Conservation (phyloP, 768 basidiomycete genomes). For the Bullera alba region DNA sequence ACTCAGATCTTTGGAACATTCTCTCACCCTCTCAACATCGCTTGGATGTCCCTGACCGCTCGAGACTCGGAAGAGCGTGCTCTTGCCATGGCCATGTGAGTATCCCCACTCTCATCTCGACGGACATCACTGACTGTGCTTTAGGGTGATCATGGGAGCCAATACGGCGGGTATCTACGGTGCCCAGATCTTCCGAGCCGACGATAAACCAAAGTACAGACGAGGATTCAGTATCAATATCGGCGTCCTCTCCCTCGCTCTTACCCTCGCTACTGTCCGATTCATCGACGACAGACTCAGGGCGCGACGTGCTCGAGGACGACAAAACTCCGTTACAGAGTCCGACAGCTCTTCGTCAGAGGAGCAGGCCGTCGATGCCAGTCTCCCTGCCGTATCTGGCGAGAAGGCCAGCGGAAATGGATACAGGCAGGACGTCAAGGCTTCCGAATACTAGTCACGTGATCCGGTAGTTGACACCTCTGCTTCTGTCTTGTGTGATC, state of each 20-base stretch:
- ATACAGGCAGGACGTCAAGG: too few species aligned
- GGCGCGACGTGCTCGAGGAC: too few species aligned
- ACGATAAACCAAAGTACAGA: slow-evolving; percentile 28
- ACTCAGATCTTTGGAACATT: slow-evolving; percentile 17
- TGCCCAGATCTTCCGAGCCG: slow-evolving; percentile 28
- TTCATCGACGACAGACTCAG: slow-evolving; percentile 6
- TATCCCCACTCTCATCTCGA: background rate
- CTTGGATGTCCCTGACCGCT: slow-evolving; percentile 27
- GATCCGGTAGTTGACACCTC: too few species aligned
- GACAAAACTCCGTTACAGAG: too few species aligned
- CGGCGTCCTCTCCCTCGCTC: slow-evolving; percentile 10
- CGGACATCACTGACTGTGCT: background rate
- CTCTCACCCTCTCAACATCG: slow-evolving; percentile 26
- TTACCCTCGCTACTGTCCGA: slow-evolving; percentile 14
- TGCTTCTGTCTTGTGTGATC: too few species aligned
- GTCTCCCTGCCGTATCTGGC: background rate
- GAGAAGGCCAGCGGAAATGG: background rate
- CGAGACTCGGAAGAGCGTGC: slow-evolving; percentile 22
- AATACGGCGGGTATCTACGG: slow-evolving; percentile 32
- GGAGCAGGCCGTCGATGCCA: background rate
- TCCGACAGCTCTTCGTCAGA: too few species aligned
- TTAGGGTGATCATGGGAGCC: slow-evolving; percentile 26
- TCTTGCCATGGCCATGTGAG: slow-evolving; percentile 28
- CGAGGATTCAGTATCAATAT: slow-evolving; percentile 21
- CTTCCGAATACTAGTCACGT: too few species aligned